These are phyloP conservation scores for Aspergillus viridinutans DNA, from an alignment of 2,329 filamentous ascomycete species.

Conservation along the genomic window DNA sequence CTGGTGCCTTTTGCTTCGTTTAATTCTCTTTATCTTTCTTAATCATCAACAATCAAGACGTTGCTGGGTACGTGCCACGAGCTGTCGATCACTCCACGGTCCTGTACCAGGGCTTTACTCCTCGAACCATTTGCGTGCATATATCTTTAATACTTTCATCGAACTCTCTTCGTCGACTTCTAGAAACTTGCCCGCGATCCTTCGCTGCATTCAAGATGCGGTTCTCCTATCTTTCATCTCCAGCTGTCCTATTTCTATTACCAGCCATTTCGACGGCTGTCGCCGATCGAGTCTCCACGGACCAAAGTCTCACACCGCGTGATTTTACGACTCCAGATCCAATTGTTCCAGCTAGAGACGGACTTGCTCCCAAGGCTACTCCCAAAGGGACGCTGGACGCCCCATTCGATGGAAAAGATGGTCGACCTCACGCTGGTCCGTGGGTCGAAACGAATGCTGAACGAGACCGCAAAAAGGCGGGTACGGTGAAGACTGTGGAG, in stretches of 20 bases:
- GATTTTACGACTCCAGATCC: constrained; percentile 8
- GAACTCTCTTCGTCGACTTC: background rate
- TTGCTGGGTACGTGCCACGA: background rate
- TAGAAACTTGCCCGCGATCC: background rate
- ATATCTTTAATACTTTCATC: background rate
- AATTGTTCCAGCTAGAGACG: constrained; percentile 18
- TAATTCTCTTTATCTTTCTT: background rate
- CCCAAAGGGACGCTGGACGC: constrained; percentile 67
- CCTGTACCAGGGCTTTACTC: background rate
- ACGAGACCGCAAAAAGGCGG: constrained; percentile 41
- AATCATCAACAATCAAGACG: background rate
- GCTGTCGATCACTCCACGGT: background rate
- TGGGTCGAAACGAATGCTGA: constrained; percentile 51
- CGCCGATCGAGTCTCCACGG: constrained; percentile 12
- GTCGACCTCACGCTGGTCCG: constrained; percentile 86
- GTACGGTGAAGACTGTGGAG: constrained; percentile 33
- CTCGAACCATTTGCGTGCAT: background rate
- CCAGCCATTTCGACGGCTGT: constrained; percentile 28
- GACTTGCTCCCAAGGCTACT: constrained; percentile 18
- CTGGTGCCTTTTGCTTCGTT: background rate
- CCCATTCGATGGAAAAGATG: constrained; percentile 88
- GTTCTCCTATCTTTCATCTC: constrained; percentile 25
- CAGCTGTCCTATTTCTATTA: constrained; percentile 33
- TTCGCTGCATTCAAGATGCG: constrained; percentile 25
- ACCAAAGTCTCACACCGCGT: constrained; percentile 9